Evolutionary conservation across 1,284 basidiomycete species (phyloP).

Genomic region (Marasmius oreades): DNA sequence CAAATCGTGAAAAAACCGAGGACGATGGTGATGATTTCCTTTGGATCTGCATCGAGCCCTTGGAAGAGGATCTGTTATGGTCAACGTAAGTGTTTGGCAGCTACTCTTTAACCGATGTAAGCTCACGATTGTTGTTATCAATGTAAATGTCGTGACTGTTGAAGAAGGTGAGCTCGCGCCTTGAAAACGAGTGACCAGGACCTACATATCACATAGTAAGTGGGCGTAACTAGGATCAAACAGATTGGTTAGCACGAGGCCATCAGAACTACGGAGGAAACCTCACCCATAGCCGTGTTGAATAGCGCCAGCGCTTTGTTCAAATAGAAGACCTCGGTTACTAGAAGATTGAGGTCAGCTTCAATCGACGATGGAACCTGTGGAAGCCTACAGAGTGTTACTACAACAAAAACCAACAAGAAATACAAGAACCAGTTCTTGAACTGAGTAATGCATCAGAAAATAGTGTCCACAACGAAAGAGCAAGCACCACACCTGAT

Average conservation of each 20-base stretch:
- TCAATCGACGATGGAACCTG: not conserved
- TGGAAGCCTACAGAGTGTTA: slow-evolving; percentile 64
- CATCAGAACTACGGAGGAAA: slow-evolving; percentile 10
- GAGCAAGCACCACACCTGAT: slow-evolving; percentile 54
- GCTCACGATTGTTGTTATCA: slow-evolving; percentile 78
- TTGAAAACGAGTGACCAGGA: slow-evolving; percentile 7
- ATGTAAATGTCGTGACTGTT: slow-evolving; percentile 82
- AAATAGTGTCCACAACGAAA: not conserved
- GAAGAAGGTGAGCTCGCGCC: slow-evolving; percentile 20
- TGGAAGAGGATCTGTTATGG: slow-evolving; percentile 74
- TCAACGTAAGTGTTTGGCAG: not conserved
- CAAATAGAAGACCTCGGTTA: slow-evolving; percentile 93
- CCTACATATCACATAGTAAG: slow-evolving; percentile 84
- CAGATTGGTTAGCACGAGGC: slow-evolving; percentile 17
- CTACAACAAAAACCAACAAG: slow-evolving; percentile 78
- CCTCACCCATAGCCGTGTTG: slow-evolving; percentile 86
- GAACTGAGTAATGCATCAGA: slow-evolving; percentile 42
- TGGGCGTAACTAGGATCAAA: slow-evolving; percentile 66
- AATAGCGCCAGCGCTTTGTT: slow-evolving; percentile 96
- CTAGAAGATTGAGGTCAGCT: slow-evolving; percentile 29
- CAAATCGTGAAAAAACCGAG: slow-evolving; percentile 89
- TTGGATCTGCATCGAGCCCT: slow-evolving; percentile 77
- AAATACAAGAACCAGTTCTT: slow-evolving; percentile 87
- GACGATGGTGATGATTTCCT: slow-evolving; percentile 86
- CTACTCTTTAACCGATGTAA: not conserved